Evolutionary conservation across 139 green algal species (phyloP).

Genomic region (Chlorella sp.): DNA sequence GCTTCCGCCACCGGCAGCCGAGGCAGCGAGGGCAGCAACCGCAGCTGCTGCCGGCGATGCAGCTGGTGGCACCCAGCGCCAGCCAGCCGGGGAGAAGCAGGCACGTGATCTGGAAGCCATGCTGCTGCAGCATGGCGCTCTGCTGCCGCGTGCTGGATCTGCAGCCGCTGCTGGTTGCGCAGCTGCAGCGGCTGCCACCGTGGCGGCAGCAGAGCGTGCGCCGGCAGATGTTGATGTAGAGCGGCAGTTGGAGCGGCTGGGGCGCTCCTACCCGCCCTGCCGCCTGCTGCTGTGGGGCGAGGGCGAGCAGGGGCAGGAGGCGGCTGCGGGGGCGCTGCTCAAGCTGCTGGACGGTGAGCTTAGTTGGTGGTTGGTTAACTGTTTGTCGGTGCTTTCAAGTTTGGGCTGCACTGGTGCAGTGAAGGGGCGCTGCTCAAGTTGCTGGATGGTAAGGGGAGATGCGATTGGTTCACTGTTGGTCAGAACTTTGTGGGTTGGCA

Average conservation of each 20-base stretch:
- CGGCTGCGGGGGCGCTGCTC: conserved; percentile 41
- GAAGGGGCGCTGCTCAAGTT: no score
- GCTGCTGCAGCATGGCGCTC: conserved; percentile 13
- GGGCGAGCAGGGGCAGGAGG: conserved; percentile 45
- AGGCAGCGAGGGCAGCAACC: background rate
- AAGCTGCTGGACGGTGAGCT: conserved; percentile 33
- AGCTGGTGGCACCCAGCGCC: background rate
- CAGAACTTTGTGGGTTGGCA: no score
- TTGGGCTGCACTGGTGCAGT: no score
- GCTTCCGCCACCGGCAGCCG: conserved; percentile 17
- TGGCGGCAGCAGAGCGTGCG: no score
- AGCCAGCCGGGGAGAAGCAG: no score
- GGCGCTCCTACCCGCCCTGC: conserved; percentile 19
- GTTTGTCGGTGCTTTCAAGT: no score
- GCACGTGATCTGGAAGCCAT: background rate
- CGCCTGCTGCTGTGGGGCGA: conserved; percentile 47
- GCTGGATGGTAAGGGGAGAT: no score
- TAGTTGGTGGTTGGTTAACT: no score
- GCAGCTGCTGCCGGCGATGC: background rate
- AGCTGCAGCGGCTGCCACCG: background rate
- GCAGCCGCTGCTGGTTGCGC: background rate
- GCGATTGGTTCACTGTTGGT: no score
- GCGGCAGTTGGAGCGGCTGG: background rate
- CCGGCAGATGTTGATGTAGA: background rate
- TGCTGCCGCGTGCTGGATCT: background rate